A percentile compares a stretch with the other conserved stretches of the same genome.
phyloP scores from a whole-genome alignment of 225 moss, liverwort and hornwort species.

The Thuidium tamariscinum region DNA sequence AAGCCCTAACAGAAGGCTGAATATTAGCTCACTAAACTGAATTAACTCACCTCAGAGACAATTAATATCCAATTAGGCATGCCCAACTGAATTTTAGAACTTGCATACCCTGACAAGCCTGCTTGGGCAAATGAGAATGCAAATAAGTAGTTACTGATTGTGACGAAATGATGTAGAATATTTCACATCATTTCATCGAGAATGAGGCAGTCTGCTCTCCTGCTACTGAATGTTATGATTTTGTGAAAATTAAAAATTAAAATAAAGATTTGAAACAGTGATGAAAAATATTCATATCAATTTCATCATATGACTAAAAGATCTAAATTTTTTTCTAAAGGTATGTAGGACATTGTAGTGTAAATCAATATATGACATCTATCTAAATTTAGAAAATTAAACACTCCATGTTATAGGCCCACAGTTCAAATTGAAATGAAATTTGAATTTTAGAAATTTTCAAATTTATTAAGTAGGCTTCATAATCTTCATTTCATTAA shows the following conservation, averaged over 20 bases:
- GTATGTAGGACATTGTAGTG: not conserved
- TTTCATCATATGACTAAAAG: not conserved
- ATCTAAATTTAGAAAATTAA: not conserved
- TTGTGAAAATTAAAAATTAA: not conserved
- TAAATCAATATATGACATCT: not conserved
- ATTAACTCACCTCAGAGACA: too few species aligned
- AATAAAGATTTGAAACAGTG: not conserved
- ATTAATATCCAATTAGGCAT: too few species aligned
- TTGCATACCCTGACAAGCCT: too few species aligned
- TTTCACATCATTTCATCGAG: too few species aligned
- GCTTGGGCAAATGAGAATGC: too few species aligned
- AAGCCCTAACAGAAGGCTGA: too few species aligned
- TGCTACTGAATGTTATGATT: too few species aligned
- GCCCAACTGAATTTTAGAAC: too few species aligned
- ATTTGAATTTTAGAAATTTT: not conserved
- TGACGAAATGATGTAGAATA: too few species aligned
- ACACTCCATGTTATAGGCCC: accelerated
- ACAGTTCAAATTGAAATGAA: not conserved
- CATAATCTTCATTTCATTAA: not conserved
- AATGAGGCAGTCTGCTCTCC: too few species aligned
- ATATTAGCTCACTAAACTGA: too few species aligned
- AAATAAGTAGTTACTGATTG: too few species aligned
- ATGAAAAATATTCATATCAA: not conserved
- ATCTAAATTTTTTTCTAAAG: accelerated
- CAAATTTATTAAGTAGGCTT: not conserved